Percentiles rank a stretch among this genome's conserved stretches.
phyloP scores from a whole-genome alignment of 2,329 filamentous ascomycete genomes.

The Pestalotiopsis sp. region DNA sequence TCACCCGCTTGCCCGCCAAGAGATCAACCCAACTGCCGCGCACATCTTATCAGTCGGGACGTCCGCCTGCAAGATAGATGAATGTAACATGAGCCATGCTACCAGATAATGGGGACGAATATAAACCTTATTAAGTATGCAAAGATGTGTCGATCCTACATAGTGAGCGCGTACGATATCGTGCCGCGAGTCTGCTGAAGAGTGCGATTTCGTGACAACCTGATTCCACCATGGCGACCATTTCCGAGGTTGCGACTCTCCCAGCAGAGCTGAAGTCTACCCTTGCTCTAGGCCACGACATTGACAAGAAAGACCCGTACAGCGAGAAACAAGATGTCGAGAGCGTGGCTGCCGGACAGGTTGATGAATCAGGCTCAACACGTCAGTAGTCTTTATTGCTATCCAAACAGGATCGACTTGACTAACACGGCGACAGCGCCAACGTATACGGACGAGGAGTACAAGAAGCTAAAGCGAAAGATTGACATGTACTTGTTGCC shows the following conservation, averaged over 20 bases:
- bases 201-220: not conserved
- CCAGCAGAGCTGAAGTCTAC: slow-evolving; percentile 19
- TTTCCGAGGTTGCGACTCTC: slow-evolving; percentile 22
- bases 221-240: slow-evolving; percentile 10
- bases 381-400: not conserved
- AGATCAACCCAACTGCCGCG: not conserved
- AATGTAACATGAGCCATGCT: not conserved
- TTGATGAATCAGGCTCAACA: slow-evolving; percentile 17
- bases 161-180: not conserved
- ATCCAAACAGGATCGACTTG: not conserved
- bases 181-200: not conserved
- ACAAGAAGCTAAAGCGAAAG: slow-evolving; percentile 39
- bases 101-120: not conserved
- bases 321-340: slow-evolving; percentile 23
- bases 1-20: not conserved
- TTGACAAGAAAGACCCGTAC: slow-evolving; percentile 16
- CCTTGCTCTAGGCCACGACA: slow-evolving; percentile 16
- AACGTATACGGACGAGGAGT: slow-evolving; percentile 38
- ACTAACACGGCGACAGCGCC: slow-evolving; percentile 7
- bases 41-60: slow-evolving; percentile 5
- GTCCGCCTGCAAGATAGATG: not conserved
- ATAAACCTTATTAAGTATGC: not conserved
- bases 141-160: not conserved
- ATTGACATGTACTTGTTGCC: slow-evolving; percentile 47
- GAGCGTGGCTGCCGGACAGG: slow-evolving; percentile 20